Evolutionary conservation across 805 yeast genomes (phyloP).

Genomic region (Sugiyamaella marilandica): DNA sequence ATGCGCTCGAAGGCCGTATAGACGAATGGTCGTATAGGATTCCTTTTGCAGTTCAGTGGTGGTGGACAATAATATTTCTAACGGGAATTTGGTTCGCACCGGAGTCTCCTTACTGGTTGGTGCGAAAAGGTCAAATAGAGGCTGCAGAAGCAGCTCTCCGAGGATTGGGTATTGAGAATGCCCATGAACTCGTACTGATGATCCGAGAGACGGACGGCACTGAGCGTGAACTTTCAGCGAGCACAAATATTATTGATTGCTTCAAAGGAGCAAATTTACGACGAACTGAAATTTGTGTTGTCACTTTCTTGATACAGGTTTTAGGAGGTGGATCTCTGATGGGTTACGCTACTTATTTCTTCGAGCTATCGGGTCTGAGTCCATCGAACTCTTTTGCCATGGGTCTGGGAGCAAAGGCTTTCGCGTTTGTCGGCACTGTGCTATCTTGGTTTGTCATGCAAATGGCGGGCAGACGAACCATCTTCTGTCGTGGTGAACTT

Average conservation of each 20-base stretch:
- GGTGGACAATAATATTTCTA: slow-evolving; percentile 48
- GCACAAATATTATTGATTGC: slow-evolving; percentile 34
- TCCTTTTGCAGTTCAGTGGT: slow-evolving; percentile 58
- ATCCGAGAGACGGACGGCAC: slow-evolving; percentile 40
- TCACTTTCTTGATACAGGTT: slow-evolving; percentile 44
- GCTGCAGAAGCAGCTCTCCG: not conserved
- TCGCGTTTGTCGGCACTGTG: slow-evolving; percentile 37
- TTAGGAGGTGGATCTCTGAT: not conserved
- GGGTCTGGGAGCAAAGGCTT: slow-evolving; percentile 43
- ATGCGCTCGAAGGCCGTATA: slow-evolving; percentile 27
- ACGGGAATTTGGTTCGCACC: slow-evolving; percentile 39
- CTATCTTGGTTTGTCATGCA: not conserved
- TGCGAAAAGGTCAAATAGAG: slow-evolving; percentile 35
- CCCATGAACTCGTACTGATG: slow-evolving; percentile 41
- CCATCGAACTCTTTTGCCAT: slow-evolving; percentile 38
- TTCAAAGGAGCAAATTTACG: slow-evolving; percentile 44
- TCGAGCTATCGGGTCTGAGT: slow-evolving; percentile 38
- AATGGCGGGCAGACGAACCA: slow-evolving; percentile 3
- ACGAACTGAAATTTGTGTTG: slow-evolving; percentile 46
- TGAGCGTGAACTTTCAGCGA: slow-evolving; percentile 20
- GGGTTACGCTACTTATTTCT: slow-evolving; percentile 31
- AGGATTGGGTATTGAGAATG: slow-evolving; percentile 9
- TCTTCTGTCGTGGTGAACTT: slow-evolving; percentile 2
- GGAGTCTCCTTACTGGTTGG: slow-evolving; percentile 56
- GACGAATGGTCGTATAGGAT: slow-evolving; percentile 43